Base-by-base conservation (phyloP, 805 yeast species). In the Pichia exigua region DNA sequence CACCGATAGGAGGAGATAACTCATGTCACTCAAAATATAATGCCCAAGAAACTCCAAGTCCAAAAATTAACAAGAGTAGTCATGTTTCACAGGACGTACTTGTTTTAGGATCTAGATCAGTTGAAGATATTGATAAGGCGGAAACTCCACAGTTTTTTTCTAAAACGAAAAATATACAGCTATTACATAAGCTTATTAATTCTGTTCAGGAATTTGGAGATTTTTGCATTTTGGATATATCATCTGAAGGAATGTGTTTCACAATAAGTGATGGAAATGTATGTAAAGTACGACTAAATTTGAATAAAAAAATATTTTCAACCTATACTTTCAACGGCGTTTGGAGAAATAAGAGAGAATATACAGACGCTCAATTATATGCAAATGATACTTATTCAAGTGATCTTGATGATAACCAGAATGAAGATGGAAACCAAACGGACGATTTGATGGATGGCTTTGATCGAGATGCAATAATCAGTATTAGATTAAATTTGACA, bases 161-260 rank as follows among this genome's bases (percentile, higher is more conserved):
- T 4, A 61, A 65, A 2, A 65, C 66, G 2, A 46, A 49, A 38
- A 61, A 63, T 41, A 60, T 65, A 17, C 46, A 55, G 3, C 45
- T 62, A 11, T 57, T 65, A 3, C 57, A 65, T 51, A 62, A 62
- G 21, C 42, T 66, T 41, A 57, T 63, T 21, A 58, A 61, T 17
- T 59, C 69, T 5, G 54, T 66, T 12, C 51, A 58, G 15, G 57
- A 64, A n/a, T 65, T 66, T 59, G 70, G 70, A 3, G 58, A 63
- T 17, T 60, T 54, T 35, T 62, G 68, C 49, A 30, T 59, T 2
- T 50, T 68, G 26, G 64, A 58, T 15, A 73, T 81, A 44, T 75
- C 77, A 20, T 60, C 65, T 1, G 77, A 77, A 45, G 86, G 85
- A 0, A 56, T 82, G 13, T 71, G 75, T 27, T 76, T 82, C 61